Conservation (phyloP, 1,284 basidiomycete genomes). For the Stygiomarasmius scandens region DNA sequence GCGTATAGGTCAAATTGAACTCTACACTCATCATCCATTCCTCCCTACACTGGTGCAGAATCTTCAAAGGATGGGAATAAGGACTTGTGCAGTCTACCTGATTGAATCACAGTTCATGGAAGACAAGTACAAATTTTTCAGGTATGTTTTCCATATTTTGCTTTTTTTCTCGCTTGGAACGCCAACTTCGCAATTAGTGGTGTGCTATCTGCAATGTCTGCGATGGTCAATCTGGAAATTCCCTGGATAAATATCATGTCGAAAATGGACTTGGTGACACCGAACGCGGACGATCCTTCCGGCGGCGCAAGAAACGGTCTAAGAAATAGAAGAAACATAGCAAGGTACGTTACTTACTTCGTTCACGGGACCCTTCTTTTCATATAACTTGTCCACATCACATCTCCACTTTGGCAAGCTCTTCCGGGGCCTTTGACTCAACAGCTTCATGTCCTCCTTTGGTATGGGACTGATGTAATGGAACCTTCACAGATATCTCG, state of each 20-base stretch:
- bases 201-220: slow-evolving; percentile 97
- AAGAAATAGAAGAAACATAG: slow-evolving; percentile 74
- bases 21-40: slow-evolving; percentile 98
- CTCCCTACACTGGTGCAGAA: slow-evolving; percentile 85
- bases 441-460: neutral
- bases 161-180: neutral
- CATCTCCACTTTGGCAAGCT: neutral
- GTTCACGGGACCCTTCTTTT: neutral
- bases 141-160: slow-evolving; percentile 41
- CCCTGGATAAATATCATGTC: slow-evolving; percentile 98
- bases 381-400: neutral
- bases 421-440: neutral
- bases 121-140: slow-evolving; percentile 98
- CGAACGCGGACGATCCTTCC: slow-evolving; percentile 61
- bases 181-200: slow-evolving; percentile 58
- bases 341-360: slow-evolving; percentile 51
- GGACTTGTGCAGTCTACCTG: slow-evolving; percentile 86
- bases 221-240: slow-evolving; percentile 97
- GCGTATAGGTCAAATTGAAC: slow-evolving; percentile 88
- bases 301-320: slow-evolving; percentile 70
- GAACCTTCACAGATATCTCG: slow-evolving; percentile 72
- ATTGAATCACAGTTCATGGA: slow-evolving; percentile 99
- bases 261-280: slow-evolving; percentile 96
- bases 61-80: slow-evolving; percentile 71
- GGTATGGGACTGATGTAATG: neutral